Evolutionary conservation across 768 basidiomycete genomes (phyloP), one percentile per base, ranked within the genome.

Genomic region (Mycena galopus): DNA sequence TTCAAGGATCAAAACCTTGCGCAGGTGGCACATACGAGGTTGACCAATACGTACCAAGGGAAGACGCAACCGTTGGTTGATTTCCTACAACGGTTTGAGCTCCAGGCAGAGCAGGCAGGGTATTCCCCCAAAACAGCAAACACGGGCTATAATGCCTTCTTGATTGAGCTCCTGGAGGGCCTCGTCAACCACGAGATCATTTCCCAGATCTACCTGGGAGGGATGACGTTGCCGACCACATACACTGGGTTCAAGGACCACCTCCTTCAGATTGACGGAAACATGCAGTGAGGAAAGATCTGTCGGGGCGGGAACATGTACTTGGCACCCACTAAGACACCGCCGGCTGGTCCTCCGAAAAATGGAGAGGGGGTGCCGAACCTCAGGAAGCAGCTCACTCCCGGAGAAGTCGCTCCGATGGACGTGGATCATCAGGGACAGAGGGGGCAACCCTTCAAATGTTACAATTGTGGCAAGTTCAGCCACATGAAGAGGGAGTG

Each of bases 1-100:
- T 65, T 53, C 51, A 55, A 50, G 50, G 64, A 65, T 35, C 44
- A 65, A 33, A 64, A 64, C 63, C 44, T 64, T 51, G 42, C 44
- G 5, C 65, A 66, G 53, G 33, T 66, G 5, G 32, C 35, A 12
- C 65, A 67, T 19, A 17, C 25, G 21, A 67, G 58, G 29, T 35
- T 67, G 19, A 67, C 65, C 27, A 67, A 12, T 21, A 65, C 30
- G 4, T n/a, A 25, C 11, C 73, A 73, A 19, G 44, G 60, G 9
- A 42, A 42, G 39, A 42, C 17, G 39, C 56, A 58, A 32, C 56
- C 11, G 6, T 58, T 58, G n/a, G n/a, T n/a, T n/a, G n/a, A n/a
- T n/a, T n/a, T n/a, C n/a, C n/a, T n/a, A n/a, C 56, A 58, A 32
- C 56, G n/a, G 6, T 58, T 58, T 35, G 56, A 58, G n/a, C 56